Evolutionary conservation across 768 basidiomycete species (phyloP).

Genomic region (Xerocomus potaroensis): DNA sequence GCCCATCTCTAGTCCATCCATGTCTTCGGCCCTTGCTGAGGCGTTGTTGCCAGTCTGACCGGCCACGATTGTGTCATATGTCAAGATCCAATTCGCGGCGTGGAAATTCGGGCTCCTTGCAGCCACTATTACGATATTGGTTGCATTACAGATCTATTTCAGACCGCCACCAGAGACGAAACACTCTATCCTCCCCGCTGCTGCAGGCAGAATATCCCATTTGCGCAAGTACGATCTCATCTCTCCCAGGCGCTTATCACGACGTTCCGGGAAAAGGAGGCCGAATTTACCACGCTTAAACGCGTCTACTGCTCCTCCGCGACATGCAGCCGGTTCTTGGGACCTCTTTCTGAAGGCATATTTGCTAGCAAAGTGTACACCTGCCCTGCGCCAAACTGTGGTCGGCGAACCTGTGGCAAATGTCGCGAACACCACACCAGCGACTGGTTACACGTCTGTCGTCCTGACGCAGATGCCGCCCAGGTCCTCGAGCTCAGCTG

Average conservation of each 20-base stretch:
- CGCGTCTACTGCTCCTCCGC: constrained; percentile 36
- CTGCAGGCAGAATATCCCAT: constrained; percentile 30
- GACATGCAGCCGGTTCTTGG: constrained; percentile 35
- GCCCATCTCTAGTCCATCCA: constrained; percentile 11
- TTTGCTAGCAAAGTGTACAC: constrained; percentile 22
- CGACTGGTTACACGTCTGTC: constrained; percentile 22
- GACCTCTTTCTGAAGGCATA: constrained; percentile 20
- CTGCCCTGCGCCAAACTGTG: constrained; percentile 19
- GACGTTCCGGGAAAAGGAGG: constrained; percentile 25
- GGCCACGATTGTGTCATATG: constrained; percentile 35
- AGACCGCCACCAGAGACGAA: constrained; percentile 34
- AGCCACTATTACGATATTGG: constrained; percentile 32
- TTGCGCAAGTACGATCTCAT: constrained; percentile 21
- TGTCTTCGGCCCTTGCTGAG: constrained; percentile 34
- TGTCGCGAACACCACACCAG: constrained; percentile 24
- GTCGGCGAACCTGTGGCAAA: constrained; percentile 19
- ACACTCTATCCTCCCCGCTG: constrained; percentile 39
- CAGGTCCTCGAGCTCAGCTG: constrained; percentile 26
- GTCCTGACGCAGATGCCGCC: constrained; percentile 19
- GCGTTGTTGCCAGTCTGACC: constrained; percentile 25
- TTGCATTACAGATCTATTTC: constrained; percentile 34
- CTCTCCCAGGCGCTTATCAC: constrained; percentile 17
- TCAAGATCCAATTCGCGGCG: constrained; percentile 28
- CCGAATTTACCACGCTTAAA: constrained; percentile 32
- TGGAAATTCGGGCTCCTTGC: constrained; percentile 29